Conservation (phyloP, 1,284 basidiomycete species). For the Fomitopsis betulina region DNA sequence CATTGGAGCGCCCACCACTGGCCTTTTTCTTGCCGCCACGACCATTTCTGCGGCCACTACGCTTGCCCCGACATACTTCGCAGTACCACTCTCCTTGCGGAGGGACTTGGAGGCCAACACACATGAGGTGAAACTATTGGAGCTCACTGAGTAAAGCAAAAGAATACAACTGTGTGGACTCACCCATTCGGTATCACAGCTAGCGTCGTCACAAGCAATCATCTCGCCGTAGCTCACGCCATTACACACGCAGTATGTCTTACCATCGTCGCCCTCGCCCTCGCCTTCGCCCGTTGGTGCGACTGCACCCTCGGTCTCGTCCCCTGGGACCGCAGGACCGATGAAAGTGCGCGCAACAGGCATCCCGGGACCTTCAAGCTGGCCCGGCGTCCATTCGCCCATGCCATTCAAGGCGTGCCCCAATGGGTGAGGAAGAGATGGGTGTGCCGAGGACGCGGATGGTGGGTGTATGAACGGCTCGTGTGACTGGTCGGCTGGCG, state of each 20-base stretch:
- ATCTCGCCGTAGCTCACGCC: slow-evolving; percentile 90
- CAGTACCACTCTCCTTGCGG: slow-evolving; percentile 86
- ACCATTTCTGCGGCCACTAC: slow-evolving; percentile 37
- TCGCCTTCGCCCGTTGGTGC: slow-evolving; percentile 36
- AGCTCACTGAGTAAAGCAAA: slow-evolving; percentile 1
- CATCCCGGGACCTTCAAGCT: slow-evolving; percentile 74
- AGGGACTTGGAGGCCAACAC: slow-evolving; percentile 67
- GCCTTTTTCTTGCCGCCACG: slow-evolving; percentile 47
- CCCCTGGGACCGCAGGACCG: slow-evolving; percentile 12
- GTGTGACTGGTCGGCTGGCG: slow-evolving; percentile 22
- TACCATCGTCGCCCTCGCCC: slow-evolving; percentile 65
- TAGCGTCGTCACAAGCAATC: slow-evolving; percentile 93
- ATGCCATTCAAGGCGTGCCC: slow-evolving; percentile 14
- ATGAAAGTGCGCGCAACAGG: slow-evolving; percentile 46
- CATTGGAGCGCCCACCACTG: slow-evolving; percentile 18
- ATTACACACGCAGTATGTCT: slow-evolving; percentile 87
- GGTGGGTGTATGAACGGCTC: slow-evolving; percentile 34
- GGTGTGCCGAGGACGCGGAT: slow-evolving; percentile 33
- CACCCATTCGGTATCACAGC: slow-evolving; percentile 94
- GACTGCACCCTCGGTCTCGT: slow-evolving; percentile 23
- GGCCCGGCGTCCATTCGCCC: slow-evolving; percentile 42
- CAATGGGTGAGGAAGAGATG: slow-evolving; percentile 38
- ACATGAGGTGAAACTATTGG: slow-evolving; percentile 78
- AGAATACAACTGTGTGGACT: slow-evolving; percentile 29
- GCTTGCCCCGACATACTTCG: slow-evolving; percentile 56